Evolutionary conservation across 768 basidiomycete species (phyloP), one percentile per base, ranked within the genome.

Genomic region (Panellus pusillus): DNA sequence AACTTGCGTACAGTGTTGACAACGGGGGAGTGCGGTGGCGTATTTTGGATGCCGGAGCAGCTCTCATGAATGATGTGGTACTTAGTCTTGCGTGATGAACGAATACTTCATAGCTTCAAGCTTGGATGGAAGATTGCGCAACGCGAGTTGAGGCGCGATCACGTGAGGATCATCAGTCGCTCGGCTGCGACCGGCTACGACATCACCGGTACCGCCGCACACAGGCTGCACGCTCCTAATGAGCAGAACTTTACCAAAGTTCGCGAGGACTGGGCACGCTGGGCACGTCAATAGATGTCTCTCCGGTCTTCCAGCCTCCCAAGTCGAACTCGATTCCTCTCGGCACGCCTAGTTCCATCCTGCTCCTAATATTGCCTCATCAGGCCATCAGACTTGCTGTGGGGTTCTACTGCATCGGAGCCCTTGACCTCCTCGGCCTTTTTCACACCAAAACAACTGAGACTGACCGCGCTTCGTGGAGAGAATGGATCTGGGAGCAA

Each of bases 401-500:
- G 44, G 85, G 79, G 15, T 98, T 93, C 74, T 99, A 98, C 67
- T 93, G 89, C 61, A 72, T 98, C 17, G 88, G 93, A 0, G 79
- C 83, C 0, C 73, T 99, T 32, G 95, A 98, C 63, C 71, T 98
- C 28, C 76, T 93, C 9, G 83, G 78, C 2, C 65, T 72, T 0
- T 57, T 87, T 6, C 66, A 77, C 24, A 62, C 69, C 8, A 80
- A 80, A 58, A 77, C 77, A 1, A 77, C 66, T 9, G 65, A 74
- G 7, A 61, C 65, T 14, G 84, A 93, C 59, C 79, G 80, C n/a
- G 68, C 79, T 38, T 67, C 66, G 0, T 96, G 89, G 87, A 73
- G 72, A 43, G 75, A 83, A 50, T 98, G 95, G 95, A 80, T 98
- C 44, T 99, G 95, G 92, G 79, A 77, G 18, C 87, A 94, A 66